These are phyloP conservation scores for Pseudogymnoascus sp. DNA, from an alignment of 2,329 filamentous ascomycete species.

Conservation along the genomic window DNA sequence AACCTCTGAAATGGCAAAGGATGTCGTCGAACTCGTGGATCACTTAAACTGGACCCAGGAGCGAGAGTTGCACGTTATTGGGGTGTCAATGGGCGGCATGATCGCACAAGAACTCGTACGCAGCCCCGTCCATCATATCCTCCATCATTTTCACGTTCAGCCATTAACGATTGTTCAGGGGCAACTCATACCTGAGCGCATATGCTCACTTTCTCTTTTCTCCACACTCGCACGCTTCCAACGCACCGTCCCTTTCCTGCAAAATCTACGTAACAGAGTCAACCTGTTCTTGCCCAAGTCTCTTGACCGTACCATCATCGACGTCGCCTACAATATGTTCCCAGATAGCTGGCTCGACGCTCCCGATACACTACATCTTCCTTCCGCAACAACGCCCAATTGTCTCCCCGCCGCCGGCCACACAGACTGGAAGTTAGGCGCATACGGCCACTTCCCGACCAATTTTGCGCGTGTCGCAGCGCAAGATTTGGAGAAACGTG, in stretches of 20 bases:
- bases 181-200: constrained; percentile 40
- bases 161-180: constrained; percentile 28
- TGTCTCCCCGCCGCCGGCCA: constrained; percentile 28
- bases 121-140: constrained; percentile 16
- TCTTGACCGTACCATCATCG: constrained; percentile 55
- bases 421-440: constrained; percentile 12
- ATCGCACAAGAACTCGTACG: constrained; percentile 71
- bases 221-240: constrained; percentile 54
- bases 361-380: constrained; percentile 50
- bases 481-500: constrained; percentile 65
- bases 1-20: constrained; percentile 75
- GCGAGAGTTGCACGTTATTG: constrained; percentile 58
- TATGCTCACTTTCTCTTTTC: constrained; percentile 50
- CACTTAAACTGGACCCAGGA: constrained; percentile 59
- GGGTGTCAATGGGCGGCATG: constrained; percentile 85
- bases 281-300: constrained; percentile 60
- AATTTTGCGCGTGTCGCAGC: constrained; percentile 80
- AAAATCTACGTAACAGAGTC: constrained; percentile 52
- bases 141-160: background rate
- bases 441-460: constrained; percentile 52
- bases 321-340: constrained; percentile 60
- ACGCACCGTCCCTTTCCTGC: constrained; percentile 51
- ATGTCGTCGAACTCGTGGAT: constrained; percentile 60
- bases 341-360: constrained; percentile 49
- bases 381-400: constrained; percentile 35